Conservation (phyloP, 108 stramenopile genomes). For the Cyclostephanos invisitatus region DNA sequence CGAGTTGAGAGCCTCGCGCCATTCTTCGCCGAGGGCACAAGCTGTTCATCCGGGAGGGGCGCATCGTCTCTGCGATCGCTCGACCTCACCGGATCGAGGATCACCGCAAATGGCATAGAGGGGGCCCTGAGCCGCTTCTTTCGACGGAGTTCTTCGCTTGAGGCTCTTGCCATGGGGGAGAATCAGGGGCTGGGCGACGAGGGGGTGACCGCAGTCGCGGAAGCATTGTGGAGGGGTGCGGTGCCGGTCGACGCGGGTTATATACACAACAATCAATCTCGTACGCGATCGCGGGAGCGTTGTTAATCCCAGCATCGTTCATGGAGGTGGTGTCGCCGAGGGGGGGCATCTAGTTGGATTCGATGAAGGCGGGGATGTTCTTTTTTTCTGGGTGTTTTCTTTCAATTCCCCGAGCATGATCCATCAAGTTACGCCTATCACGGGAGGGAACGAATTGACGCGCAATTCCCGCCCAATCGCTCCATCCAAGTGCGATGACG, state of each 20-base stretch:
- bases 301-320: too few species aligned
- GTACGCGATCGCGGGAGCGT: too few species aligned
- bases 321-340: too few species aligned
- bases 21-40: conserved; percentile 12
- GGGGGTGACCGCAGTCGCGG: conserved; percentile 10
- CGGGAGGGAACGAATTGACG: too few species aligned
- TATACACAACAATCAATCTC: too few species aligned
- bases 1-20: conserved; percentile 16
- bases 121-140: conserved; percentile 13
- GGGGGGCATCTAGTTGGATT: too few species aligned
- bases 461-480: too few species aligned
- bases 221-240: conserved; percentile 15
- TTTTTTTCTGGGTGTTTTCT: too few species aligned
- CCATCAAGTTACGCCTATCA: too few species aligned
- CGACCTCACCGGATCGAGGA: conserved; percentile 24
- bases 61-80: conserved; percentile 7
- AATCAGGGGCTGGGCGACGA: conserved; percentile 26
- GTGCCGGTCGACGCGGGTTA: neutral
- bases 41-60: neutral
- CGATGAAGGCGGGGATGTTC: too few species aligned
- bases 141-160: conserved; percentile 10
- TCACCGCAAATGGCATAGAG: conserved; percentile 7
- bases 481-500: too few species aligned
- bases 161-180: conserved; percentile 31
- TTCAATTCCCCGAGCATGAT: too few species aligned